phyloP scores from a whole-genome alignment of 179 eudicot genomes.

The Gypsophila paniculata region DNA sequence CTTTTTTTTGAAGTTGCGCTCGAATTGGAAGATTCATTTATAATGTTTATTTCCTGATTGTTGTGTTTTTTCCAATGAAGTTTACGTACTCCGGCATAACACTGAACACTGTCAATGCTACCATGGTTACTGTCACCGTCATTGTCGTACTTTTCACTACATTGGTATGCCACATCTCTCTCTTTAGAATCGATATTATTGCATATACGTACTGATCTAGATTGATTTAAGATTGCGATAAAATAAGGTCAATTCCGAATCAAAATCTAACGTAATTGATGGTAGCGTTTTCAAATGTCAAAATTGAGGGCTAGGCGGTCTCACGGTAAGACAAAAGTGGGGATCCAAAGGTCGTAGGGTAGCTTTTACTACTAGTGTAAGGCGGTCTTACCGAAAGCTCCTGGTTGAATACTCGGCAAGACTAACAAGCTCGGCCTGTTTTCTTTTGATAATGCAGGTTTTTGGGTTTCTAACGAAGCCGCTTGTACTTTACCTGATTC shows the following conservation, averaged over 20 bases:
- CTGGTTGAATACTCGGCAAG: too few species aligned
- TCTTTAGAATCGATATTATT: not conserved
- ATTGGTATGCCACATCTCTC: conserved; percentile 34
- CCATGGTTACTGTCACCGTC: conserved; percentile 76
- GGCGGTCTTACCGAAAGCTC: not conserved
- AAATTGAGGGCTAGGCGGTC: too few species aligned
- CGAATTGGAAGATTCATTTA: not conserved
- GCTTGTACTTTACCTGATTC: conserved; percentile 52
- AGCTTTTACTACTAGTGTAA: not conserved
- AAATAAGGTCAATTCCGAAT: too few species aligned
- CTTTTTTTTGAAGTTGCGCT: not conserved
- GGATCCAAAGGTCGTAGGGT: not conserved
- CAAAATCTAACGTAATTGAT: too few species aligned
- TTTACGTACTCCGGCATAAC: conserved; percentile 80
- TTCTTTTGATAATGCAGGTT: conserved; percentile 39
- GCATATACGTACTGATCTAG: not conserved
- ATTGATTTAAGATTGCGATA: not conserved
- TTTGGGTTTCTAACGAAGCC: conserved; percentile 91
- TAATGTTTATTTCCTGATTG: not conserved
- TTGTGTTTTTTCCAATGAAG: conserved; percentile 35
- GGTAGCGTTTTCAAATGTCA: too few species aligned
- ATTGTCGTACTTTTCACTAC: conserved; percentile 89
- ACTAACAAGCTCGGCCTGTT: not conserved
- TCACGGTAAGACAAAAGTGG: too few species aligned
- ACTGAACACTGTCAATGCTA: conserved; percentile 57